Evolutionary conservation across 805 yeast species (phyloP).

Genomic region (Hanseniaspora nectarophila): DNA sequence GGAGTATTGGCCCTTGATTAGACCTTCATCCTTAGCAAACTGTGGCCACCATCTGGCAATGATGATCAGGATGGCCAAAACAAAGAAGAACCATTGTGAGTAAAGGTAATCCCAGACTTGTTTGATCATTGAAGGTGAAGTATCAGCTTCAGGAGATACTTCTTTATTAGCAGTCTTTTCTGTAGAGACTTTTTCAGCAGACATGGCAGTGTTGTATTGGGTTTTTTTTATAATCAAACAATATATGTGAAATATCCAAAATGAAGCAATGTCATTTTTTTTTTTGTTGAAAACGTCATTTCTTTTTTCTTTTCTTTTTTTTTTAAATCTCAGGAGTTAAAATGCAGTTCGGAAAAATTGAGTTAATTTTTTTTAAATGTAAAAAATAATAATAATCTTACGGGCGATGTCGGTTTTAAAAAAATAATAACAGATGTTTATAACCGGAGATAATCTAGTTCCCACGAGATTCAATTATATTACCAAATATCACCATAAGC

Average conservation of each 20-base stretch:
- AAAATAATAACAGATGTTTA: no score
- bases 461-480: background rate
- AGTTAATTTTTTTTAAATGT: no score
- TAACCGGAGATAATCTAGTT: no score
- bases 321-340: no score
- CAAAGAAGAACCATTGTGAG: constrained; percentile 64
- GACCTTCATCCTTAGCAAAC: constrained; percentile 75
- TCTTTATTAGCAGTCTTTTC: background rate
- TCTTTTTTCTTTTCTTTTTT: no score
- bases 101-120: background rate
- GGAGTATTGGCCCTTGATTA: constrained; percentile 58
- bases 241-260: no score
- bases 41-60: constrained; percentile 68
- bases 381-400: no score
- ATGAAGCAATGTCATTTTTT: no score
- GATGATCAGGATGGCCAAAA: constrained; percentile 59
- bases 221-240: no score
- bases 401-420: background rate
- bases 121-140: constrained; percentile 16
- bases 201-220: background rate
- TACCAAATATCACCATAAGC: background rate
- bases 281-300: no score
- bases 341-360: no score
- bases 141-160: no score
- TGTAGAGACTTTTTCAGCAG: background rate